A percentile compares a stretch with the other conserved stretches of the same genome.
These are phyloP conservation scores for Capronia americana DNA, from an alignment of 2,329 filamentous ascomycete species.

Conservation along the genomic window DNA sequence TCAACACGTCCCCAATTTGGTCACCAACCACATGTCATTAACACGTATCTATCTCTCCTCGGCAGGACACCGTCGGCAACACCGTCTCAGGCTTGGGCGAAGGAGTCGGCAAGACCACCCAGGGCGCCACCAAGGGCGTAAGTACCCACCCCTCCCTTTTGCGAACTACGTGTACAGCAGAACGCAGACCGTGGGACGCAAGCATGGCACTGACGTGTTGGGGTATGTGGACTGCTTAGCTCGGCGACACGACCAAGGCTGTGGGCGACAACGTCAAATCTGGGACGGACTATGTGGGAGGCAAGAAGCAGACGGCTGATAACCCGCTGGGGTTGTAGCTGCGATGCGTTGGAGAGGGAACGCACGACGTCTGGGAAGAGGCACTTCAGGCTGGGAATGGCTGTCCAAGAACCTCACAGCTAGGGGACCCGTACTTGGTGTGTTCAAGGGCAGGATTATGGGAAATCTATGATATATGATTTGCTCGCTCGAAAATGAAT, in stretches of 20 bases:
- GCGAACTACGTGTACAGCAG: not conserved
- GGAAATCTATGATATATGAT: not conserved
- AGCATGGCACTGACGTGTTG: constrained; percentile 5
- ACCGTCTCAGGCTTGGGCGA: constrained; percentile 44
- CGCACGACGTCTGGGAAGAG: not conserved
- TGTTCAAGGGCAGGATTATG: not conserved
- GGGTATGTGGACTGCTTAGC: constrained; percentile 3
- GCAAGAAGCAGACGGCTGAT: constrained; percentile 40
- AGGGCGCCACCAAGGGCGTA: constrained; percentile 36
- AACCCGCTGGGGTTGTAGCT: constrained; percentile 40
- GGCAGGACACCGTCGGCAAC: constrained; percentile 40
- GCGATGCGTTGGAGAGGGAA: not conserved
- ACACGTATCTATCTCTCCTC: not conserved
- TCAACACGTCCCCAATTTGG: no score
- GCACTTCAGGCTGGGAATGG: not conserved
- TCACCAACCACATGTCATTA: constrained; percentile 10
- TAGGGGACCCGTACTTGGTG: not conserved
- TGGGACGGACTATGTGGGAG: constrained; percentile 32
- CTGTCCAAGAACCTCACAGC: not conserved
- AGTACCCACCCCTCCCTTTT: constrained; percentile 3
- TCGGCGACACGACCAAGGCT: constrained; percentile 35
- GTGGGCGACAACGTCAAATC: constrained; percentile 30
- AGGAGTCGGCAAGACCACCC: constrained; percentile 41
- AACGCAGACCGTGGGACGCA: not conserved
- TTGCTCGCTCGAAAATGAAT: not conserved